Evolutionary conservation across 169 alveolate species (phyloP), one percentile per base, ranked within the genome.

Genomic region (Hammondia hammondi): DNA sequence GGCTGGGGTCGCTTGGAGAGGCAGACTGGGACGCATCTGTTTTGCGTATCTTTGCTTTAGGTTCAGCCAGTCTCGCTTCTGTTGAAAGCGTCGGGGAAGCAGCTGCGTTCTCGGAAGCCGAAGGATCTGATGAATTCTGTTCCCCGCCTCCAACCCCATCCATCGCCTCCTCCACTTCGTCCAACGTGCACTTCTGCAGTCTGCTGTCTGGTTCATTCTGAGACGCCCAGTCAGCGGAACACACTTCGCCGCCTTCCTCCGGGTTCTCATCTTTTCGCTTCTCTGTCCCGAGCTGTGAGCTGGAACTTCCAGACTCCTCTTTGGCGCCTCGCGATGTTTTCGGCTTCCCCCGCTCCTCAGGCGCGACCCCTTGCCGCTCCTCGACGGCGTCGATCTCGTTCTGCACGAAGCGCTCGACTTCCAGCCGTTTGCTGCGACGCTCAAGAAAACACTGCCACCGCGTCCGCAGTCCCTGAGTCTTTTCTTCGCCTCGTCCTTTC

Each of bases 391-490:
- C 77, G 14, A 73, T 73, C 46, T 35, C 24, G 27, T 73, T 14
- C 46, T 73, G 85, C 10, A 73, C 48, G 29, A n/a, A 19, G 29
- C 43, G 85, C 85, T 73, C 85, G 43, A 37, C 32, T 35, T n/a
- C 85, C 7, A 73, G 52, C 19, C 85, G 85, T 37, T 73, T 21
- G 52, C 24, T 14, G 0, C 85, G 85, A 27, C 43, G 85, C 85
- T 35, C 52, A 6, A 73, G 52, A 46, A 35, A 73, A 17, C 48
- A 35, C 85, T 73, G 85, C 85, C 85, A 73, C n/a, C 85, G 85
- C 39, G 85, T 37, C 85, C 46, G 85, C 85, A 73, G 85, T 4
- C 85, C 85, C 85, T n/a, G 10, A 43, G 43, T 32, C 48, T 73
- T 37, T 73, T 37, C 48, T 73, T 37, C 85, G 85, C 85, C 32